Evolutionary conservation across 306 rosid species (phyloP), one percentile per base, ranked within the genome.

Genomic region (Acacia crassicarpa): DNA sequence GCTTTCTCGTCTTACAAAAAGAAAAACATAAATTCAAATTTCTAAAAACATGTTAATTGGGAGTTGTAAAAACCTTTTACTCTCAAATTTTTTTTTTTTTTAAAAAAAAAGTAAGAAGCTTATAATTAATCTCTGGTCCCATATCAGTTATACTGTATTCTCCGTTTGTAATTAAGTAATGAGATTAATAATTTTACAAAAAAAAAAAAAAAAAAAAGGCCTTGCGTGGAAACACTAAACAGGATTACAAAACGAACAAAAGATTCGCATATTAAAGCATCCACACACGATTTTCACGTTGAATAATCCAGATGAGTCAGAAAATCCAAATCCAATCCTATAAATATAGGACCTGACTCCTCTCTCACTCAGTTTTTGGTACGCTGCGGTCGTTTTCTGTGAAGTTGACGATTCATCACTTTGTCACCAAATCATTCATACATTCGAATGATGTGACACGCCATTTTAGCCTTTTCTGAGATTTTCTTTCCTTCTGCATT

Each of bases 401-500:
- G 40, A 38, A 38, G 46, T 44, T 9, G 74, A 69, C 54, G 32
- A 11, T n/a, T 43, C 53, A 11, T 20, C 33, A n/a, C 48, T 20
- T 20, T 27, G 44, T 43, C 68, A 49, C 19, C 6, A 54, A 69
- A 38, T 40, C 33, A 43, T 48, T 48, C n/a, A 33, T 69, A 22
- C 54, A 11, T 22, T 43, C 10, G 54, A 22, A 22, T 40, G 49
- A 3, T 20, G 27, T 67, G 6, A 38, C 17, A 10, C 9, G 6
- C 44, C 73, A 67, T 67, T 40, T 40, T 40, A 13, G 17, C 16
- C 73, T 4, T 22, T 43, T 22, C 54, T 41, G 54, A 43, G 33
- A 69, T 69, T 48, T 66, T 66, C 48, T 78, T 76, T 77, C 72
- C 4, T 76, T 62, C 72, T 44, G 80, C 72, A 25, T 54, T 75